phyloP scores from a whole-genome alignment of 371 early-diverging fungal species.

The Batkoa obscura region DNA sequence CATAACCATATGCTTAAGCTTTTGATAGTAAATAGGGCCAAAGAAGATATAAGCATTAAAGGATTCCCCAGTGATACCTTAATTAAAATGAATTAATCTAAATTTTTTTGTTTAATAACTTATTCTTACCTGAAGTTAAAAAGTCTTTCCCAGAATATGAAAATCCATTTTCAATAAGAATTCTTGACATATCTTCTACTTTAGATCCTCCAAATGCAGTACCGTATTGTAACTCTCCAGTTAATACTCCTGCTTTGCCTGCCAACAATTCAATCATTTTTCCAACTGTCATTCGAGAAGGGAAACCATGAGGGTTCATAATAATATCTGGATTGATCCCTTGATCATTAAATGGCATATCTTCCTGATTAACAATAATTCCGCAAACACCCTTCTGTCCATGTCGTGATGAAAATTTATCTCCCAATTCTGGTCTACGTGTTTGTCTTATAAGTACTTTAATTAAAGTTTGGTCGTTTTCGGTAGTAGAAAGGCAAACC shows the following conservation, averaged over 20 bases:
- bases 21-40: conserved; percentile 97
- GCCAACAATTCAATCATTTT: conserved; percentile 97
- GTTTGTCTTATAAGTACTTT: conserved; percentile 95
- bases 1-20: conserved; percentile 99
- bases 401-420: conserved; percentile 99
- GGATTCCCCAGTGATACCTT: conserved; percentile 75
- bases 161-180: conserved; percentile 88
- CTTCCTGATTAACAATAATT: conserved; percentile 90
- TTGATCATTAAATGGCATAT: conserved; percentile 97
- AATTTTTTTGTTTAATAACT: too few species aligned
- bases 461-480: conserved; percentile 81
- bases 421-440: conserved; percentile 96
- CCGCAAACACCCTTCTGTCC: conserved; percentile 99
- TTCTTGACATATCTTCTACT: conserved; percentile 89
- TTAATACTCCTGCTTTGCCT: conserved; percentile 95
- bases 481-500: conserved; percentile 84
- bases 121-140: conserved; percentile 55
- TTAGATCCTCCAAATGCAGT: conserved; percentile 95
- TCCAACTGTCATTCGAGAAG: conserved; percentile 99
- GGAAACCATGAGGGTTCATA: conserved; percentile 99
- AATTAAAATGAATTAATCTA: too few species aligned
- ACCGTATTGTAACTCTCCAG: conserved; percentile 91
- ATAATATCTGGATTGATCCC: conserved; percentile 97
- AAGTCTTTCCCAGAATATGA: conserved; percentile 99
- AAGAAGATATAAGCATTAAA: conserved; percentile 93